These are phyloP conservation scores for Coemansia sp. DNA, from an alignment of 192 early-diverging fungal genomes.

Conservation along the genomic window DNA sequence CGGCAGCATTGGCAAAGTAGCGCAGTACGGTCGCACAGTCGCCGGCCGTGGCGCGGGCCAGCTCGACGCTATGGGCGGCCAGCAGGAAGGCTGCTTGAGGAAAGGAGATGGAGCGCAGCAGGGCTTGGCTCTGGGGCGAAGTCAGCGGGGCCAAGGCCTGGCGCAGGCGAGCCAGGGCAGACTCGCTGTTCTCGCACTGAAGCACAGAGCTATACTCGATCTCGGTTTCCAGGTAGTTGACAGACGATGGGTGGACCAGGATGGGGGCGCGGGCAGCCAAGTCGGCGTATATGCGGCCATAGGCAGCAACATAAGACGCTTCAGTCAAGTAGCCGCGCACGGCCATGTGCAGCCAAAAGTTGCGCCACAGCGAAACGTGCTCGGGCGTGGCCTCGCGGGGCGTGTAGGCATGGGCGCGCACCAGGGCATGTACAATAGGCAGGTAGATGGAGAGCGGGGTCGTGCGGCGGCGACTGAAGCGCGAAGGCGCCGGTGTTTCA, in stretches of 20 bases:
- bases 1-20: conserved; percentile 84
- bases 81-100: conserved; percentile 75
- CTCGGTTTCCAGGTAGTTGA: conserved; percentile 80
- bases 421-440: conserved; percentile 56
- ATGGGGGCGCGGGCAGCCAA: conserved; percentile 85
- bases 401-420: conserved; percentile 55
- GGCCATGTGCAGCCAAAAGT: conserved; percentile 87
- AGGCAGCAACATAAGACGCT: conserved; percentile 68
- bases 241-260: conserved; percentile 63
- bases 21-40: conserved; percentile 65
- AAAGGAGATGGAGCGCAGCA: conserved; percentile 62
- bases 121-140: conserved; percentile 51
- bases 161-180: conserved; percentile 44
- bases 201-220: conserved; percentile 82
- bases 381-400: conserved; percentile 56
- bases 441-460: conserved; percentile 49
- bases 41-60: conserved; percentile 62
- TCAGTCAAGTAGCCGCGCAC: conserved; percentile 70
- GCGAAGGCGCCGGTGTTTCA: conserved; percentile 5
- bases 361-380: conserved; percentile 68
- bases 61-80: conserved; percentile 79
- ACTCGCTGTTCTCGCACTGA: conserved; percentile 42
- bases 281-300: conserved; percentile 57
- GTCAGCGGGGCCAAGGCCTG: conserved; percentile 42
- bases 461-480: conserved; percentile 3